These are phyloP conservation scores for Globisporangium lucens DNA, from an alignment of 352 stramenopile genomes.

Conservation along the genomic window DNA sequence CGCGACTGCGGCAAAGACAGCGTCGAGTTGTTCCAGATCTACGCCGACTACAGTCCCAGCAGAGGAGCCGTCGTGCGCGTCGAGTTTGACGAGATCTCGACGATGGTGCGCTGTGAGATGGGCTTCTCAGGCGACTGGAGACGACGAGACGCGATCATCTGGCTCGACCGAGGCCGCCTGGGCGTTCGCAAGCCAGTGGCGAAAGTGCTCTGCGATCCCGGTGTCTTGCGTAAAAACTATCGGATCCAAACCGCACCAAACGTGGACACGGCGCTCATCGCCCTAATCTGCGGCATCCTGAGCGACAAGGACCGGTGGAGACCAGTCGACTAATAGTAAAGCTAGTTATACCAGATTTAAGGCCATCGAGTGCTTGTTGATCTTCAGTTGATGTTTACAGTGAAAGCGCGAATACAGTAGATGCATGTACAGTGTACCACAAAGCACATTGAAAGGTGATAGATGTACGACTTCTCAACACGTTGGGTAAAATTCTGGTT, in stretches of 20 bases:
- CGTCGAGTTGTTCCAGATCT: background rate
- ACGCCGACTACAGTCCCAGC: background rate
- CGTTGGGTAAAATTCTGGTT: too few relatives aligned
- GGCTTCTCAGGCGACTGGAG: background rate
- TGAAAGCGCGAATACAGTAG: too few relatives aligned
- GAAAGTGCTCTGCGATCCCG: background rate
- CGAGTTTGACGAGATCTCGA: background rate
- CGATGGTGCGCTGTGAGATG: background rate
- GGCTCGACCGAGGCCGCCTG: background rate
- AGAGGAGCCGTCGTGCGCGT: background rate
- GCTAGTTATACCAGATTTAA: too few relatives aligned
- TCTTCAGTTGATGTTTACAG: too few relatives aligned
- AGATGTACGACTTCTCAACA: too few relatives aligned
- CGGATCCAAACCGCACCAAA: background rate
- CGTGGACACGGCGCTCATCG: background rate
- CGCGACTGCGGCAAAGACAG: background rate
- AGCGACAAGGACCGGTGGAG: too few relatives aligned
- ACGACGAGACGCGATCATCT: background rate
- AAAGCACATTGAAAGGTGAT: too few relatives aligned
- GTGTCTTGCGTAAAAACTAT: background rate
- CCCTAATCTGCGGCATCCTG: background rate
- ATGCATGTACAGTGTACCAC: too few relatives aligned
- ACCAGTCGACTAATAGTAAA: too few relatives aligned
- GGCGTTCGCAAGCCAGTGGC: background rate
- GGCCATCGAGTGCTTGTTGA: too few relatives aligned